Conservation (phyloP, 1,139 yeast genomes). For the Arxiozyma heterogenica region DNA sequence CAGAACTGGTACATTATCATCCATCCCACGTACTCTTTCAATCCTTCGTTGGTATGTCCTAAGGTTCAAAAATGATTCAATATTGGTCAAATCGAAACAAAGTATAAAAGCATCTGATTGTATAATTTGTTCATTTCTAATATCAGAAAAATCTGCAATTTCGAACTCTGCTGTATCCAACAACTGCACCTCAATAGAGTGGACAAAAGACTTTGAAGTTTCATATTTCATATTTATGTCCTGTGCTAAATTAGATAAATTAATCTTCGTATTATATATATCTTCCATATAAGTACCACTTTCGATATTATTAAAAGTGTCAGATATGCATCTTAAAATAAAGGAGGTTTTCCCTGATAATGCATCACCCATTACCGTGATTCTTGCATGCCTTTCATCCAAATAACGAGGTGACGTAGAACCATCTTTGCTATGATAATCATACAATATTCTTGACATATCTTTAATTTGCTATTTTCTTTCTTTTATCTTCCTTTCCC, state of each 20-base stretch:
- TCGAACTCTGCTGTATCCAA: constrained; percentile 21
- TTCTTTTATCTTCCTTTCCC: background rate
- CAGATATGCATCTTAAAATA: constrained; percentile 19
- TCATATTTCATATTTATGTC: background rate
- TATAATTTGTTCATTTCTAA: constrained; percentile 17
- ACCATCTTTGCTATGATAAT: constrained; percentile 3
- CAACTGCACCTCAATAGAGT: constrained; percentile 16
- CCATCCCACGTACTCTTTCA: constrained; percentile 15
- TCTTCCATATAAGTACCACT: constrained; percentile 17
- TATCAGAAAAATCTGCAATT: constrained; percentile 18
- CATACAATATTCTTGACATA: constrained; percentile 8
- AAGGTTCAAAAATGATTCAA: constrained; percentile 17
- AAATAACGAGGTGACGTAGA: constrained; percentile 12
- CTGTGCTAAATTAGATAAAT: constrained; percentile 6
- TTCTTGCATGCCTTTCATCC: constrained; percentile 16
- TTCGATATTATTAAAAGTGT: constrained; percentile 11
- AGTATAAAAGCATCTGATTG: constrained; percentile 27
- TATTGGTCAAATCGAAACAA: constrained; percentile 21
- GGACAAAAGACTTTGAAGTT: background rate
- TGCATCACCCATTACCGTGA: constrained; percentile 23
- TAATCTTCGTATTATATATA: constrained; percentile 15
- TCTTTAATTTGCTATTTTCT: background rate
- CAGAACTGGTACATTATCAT: constrained; percentile 16
- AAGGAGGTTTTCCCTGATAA: constrained; percentile 24
- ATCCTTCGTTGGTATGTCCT: constrained; percentile 16